Percentiles rank a stretch among this genome's conserved stretches.
Evolutionary conservation across 148 eudicot genomes (phyloP).

Genomic region (Nyssa sinensis): DNA sequence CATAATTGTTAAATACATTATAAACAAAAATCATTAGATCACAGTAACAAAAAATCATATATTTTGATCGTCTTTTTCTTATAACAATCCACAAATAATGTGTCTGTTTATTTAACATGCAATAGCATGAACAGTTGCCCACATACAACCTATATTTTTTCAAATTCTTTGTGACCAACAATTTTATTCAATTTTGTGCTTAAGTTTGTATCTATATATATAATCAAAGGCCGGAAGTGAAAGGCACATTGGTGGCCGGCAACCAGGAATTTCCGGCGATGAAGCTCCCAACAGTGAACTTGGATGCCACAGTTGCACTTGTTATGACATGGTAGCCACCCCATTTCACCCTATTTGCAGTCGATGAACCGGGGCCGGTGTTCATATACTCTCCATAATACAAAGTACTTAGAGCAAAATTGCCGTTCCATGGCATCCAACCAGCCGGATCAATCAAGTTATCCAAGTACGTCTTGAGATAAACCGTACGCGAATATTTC

Average conservation of each 20-base stretch:
- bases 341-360: constrained; percentile 62
- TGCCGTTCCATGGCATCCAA: constrained; percentile 75
- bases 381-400: constrained; percentile 80
- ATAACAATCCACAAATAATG: too few species aligned
- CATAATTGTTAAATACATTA: too few species aligned
- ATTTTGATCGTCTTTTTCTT: too few species aligned
- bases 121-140: too few species aligned
- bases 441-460: constrained; percentile 56
- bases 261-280: constrained; percentile 63
- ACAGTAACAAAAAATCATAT: too few species aligned
- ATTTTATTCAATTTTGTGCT: too few species aligned
- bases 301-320: constrained; percentile 39
- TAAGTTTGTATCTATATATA: background rate
- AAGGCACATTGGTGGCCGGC: constrained; percentile 61
- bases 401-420: constrained; percentile 63
- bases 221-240: constrained; percentile 40
- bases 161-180: too few species aligned
- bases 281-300: constrained; percentile 49
- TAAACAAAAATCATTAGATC: too few species aligned
- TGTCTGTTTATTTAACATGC: too few species aligned
- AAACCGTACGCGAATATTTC: constrained; percentile 60
- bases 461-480: constrained; percentile 53
- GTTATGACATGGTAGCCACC: constrained; percentile 64
- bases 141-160: too few species aligned
- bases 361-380: constrained; percentile 70